Evolutionary conservation across 805 yeast species (phyloP), one percentile per base, ranked within the genome.

Genomic region (Saturnispora zaruensis): DNA sequence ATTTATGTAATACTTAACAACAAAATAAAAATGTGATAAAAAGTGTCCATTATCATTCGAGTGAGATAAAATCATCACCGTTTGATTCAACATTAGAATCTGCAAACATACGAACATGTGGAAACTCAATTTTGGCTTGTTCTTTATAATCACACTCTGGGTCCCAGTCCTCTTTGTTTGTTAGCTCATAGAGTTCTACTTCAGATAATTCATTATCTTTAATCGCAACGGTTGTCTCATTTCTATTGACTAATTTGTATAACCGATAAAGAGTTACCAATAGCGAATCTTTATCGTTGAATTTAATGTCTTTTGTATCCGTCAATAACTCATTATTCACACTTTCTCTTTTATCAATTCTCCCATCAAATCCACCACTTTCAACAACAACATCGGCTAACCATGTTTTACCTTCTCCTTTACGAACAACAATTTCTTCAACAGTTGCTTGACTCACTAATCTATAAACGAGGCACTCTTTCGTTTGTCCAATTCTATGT

Each of bases 401-500:
- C 51, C 78, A 78, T 52, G 96, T 74, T 66, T 93, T 93, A 23
- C 84, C 76, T 38, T 83, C 84, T 2, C 96, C 95, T 54, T 81
- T 80, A 26, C 85, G 79, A 30, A 93, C 73, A 43, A 93, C 70
- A 14, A 87, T 74, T 60, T 89, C 93, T 66, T 91, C 99, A 26
- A 90, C 77, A 0, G 96, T 87, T 56, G 85, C 80, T 36, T 78
- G 76, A 8, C 87, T 76, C 16, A 89, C 82, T 23, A 93, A 73
- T 53, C 98, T 74, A 62, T 83, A 87, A 1, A 91, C 77, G 21
- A 87, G 72, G 4, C 90, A 96, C 1, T 96, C 96, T 49, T 77
- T 79, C 1, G 70, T 74, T 64, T 91, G 99, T 0, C 98, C 98
- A 49, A 93, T 87, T 60, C 99, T 73, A 63, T 91, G 98, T 11